These are phyloP conservation scores for Pseudogymnoascus sp. DNA, from an alignment of 2,329 filamentous ascomycete species.

Conservation along the genomic window DNA sequence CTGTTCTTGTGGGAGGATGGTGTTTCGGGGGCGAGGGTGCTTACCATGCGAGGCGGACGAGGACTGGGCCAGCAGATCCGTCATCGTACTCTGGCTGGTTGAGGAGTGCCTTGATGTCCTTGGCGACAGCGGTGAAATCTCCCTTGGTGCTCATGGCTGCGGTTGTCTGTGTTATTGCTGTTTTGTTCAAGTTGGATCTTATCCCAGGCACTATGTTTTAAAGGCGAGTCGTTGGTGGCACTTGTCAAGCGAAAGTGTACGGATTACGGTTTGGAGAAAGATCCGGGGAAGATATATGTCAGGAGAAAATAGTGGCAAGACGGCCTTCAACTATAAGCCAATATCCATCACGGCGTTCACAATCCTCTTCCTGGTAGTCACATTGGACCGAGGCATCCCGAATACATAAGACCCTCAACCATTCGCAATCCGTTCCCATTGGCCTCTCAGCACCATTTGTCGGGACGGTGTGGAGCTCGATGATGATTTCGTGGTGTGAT, in stretches of 20 bases:
- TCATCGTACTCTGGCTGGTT: slow-evolving; percentile 58
- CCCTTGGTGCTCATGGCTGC: slow-evolving; percentile 37
- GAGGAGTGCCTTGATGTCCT: slow-evolving; percentile 46
- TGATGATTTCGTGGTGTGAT: slow-evolving; percentile 5
- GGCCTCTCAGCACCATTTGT: neutral
- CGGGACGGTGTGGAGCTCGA: slow-evolving; percentile 2
- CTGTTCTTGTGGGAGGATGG: neutral
- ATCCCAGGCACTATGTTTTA: neutral
- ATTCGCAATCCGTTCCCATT: neutral
- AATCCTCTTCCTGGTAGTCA: neutral
- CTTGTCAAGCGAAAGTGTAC: neutral
- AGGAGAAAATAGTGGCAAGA: neutral
- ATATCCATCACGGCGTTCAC: slow-evolving; percentile 5
- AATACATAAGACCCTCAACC: neutral
- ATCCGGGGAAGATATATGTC: slow-evolving; percentile 5
- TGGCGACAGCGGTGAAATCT: slow-evolving; percentile 54
- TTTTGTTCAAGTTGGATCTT: neutral
- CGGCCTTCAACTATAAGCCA: neutral
- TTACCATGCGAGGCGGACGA: slow-evolving; percentile 56
- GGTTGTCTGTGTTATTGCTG: neutral
- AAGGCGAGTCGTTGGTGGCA: neutral
- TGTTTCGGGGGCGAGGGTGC: slow-evolving; percentile 17
- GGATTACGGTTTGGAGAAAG: slow-evolving; percentile 4
- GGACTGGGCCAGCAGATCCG: slow-evolving; percentile 54
- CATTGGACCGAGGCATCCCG: neutral